Base-by-base conservation (phyloP, 2,329 filamentous ascomycete genomes). In the Cordyceps cateniannulata region DNA sequence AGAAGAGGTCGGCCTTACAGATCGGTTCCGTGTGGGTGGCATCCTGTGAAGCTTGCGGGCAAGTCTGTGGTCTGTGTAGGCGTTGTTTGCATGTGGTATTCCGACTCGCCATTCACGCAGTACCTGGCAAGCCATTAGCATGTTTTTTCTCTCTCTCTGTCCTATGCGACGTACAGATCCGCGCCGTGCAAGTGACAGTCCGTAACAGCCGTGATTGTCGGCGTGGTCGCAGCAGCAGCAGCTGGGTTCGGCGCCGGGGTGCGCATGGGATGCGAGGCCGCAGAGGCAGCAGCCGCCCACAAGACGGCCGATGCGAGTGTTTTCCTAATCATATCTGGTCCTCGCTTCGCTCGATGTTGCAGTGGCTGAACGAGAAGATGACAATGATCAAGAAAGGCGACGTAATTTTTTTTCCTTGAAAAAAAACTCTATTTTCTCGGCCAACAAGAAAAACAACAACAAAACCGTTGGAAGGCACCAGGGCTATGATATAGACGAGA, bases 21-120 rank as follows among this genome's bases (percentile, higher is more conserved):
- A 50, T 85, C 78, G 3, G 71, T 67, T 18, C 76, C 85, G 71
- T 90, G 86, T 1, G 73, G 67, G 69, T 91, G 87, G 68, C 88
- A 90, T 59, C 73, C 83, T 0, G 85, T 89, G 67, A 85, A 89
- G 57, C 81, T 73, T 0, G 85, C 75, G 1, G 87, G 85, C 20
- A 85, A 71, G 53, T 81, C 79, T 50, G 79, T 78, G 1, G 81
- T 85, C 20, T 78, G 78, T 4, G 82, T 88, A 3, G 77, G 75
- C 7, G 80, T 78, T 3, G 77, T 73, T 54, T 75, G 73, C 24
- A 80, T 73, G 40, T 72, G 65, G 59, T 77, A 81, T 66, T 80
- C 78, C 0, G 72, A 72, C 10, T 71, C 68, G 50, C 73, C 75
- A 44, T 72, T 75, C 65, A 80, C 71, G 65, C 80, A 82, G 63